Evolutionary conservation across 164 flowering plant genomes (phyloP), one percentile per base, ranked within the genome.

Genomic region (Aristolochia californica): DNA sequence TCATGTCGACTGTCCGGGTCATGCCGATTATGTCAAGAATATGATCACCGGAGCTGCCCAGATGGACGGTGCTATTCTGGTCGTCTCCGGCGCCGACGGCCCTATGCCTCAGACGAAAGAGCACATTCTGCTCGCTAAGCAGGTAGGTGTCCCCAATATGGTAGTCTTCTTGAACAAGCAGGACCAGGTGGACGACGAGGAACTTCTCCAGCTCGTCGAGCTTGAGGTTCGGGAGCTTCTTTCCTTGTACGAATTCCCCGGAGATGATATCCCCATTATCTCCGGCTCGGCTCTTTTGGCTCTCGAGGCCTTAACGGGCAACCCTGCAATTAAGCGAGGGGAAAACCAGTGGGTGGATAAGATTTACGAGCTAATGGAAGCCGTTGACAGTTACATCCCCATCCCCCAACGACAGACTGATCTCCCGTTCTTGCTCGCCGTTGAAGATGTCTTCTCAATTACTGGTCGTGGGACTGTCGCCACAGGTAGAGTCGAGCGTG

Each of bases 81-180:
- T 72, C 5, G 72, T 65, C 18, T 72, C 75, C 18, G 75, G 75
- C 5, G 75, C 75, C 0, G 75, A 72, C 23, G 75, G 72, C 0
- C 75, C 75, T 20, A 72, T 72, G 75, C 75, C 75, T 20, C 75
- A 72, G 64, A 68, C 75, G 23, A 72, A 72, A 55, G 75, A 72
- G 53, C 75, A 72, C 61, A 72, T 72, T 18, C 55, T 72, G 0
- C 64, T 73, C 5, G 76, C 76, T 14, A 73, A 73, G 63, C 76
- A 73, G 66, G 76, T 73, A 1, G 76, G 73, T 5, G 76, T 73
- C 18, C 76, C 76, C 34, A 73, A 67, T 28, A 69, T 69, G 77
- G 77, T 73, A 9, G 73, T 73, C 9, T 73, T 73, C 60, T 54
- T 73, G 34, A 70, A 73, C 63, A 73, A 73, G 62, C 73, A 73